These are phyloP conservation scores for Fomitopsis pinicola DNA, from an alignment of 1,284 basidiomycete species.

Conservation along the genomic window DNA sequence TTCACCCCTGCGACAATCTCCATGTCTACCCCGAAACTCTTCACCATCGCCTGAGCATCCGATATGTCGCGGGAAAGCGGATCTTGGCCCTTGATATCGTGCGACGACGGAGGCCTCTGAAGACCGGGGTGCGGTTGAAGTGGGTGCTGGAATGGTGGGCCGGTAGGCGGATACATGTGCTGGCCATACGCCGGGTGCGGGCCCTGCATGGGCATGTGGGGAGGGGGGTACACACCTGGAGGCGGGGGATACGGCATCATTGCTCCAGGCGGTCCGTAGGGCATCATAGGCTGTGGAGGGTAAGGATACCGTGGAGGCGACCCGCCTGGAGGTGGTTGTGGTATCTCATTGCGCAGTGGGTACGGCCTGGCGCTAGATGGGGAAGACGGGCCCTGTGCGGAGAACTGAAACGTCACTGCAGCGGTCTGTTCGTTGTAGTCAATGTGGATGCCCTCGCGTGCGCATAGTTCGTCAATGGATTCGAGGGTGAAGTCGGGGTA, in stretches of 20 bases:
- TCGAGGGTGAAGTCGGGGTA: slow-evolving; percentile 62
- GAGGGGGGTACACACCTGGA: slow-evolving; percentile 26
- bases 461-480: slow-evolving; percentile 58
- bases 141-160: slow-evolving; percentile 43
- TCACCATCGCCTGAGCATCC: slow-evolving; percentile 64
- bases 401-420: slow-evolving; percentile 35
- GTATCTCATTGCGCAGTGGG: slow-evolving; percentile 28
- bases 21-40: slow-evolving; percentile 71
- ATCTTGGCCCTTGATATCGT: slow-evolving; percentile 65
- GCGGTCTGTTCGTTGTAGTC: slow-evolving; percentile 27
- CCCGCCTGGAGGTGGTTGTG: slow-evolving; percentile 27
- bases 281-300: slow-evolving; percentile 26
- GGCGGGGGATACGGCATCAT: slow-evolving; percentile 31
- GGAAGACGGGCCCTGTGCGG: slow-evolving; percentile 18
- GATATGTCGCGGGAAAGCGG: slow-evolving; percentile 75
- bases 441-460: slow-evolving; percentile 63
- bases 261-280: slow-evolving; percentile 20
- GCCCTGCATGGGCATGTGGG: slow-evolving; percentile 42
- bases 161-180: slow-evolving; percentile 39
- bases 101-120: slow-evolving; percentile 26
- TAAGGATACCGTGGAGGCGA: slow-evolving; percentile 27
- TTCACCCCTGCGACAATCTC: slow-evolving; percentile 63
- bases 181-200: slow-evolving; percentile 47
- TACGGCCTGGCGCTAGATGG: slow-evolving; percentile 20
- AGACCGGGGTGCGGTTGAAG: slow-evolving; percentile 29